Base-by-base conservation (phyloP, 345 rosid genomes). In the Eucalyptus erythrocorys region DNA sequence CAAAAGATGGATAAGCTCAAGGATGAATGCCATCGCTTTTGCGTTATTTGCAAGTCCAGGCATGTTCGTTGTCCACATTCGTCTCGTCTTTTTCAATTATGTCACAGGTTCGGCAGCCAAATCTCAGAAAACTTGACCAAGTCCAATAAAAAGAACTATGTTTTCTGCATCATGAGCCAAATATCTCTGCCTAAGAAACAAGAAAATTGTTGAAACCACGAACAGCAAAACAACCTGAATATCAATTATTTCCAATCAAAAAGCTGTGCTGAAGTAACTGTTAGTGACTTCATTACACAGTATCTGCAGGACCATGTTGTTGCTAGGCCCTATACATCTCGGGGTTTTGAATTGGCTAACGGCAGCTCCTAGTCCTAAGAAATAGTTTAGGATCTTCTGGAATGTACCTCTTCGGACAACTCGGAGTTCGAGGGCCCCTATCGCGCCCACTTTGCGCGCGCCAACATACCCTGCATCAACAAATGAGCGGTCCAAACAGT, bases 301-400 rank as follows among this genome's bases (percentile, higher is more conserved):
- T 88, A 98, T 96, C 89, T 97, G 94, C 86, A 94, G 86, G 88
- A 97, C 98, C 49, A 51, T 88, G 22, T 50, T 92, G 90, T 98
- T 96, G 42, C 53, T 48, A 6, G 94, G 92, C 48, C 96, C 95
- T 17, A 98, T 90, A 86, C 97, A 95, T 57, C 99, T 89, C 1
- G 99, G 99, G 24, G 96, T 95, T 90, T 98, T 98, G 88, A 94
- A 98, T 93, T 98, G 99, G 89, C 94, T 97, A 87, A 93, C 94
- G 4, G 95, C 96, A 4, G 94, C 88, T 40, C 99, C 99, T 48
- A 96, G 89, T 30, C 94, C 96, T 13, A 96, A 86, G 93, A 93
- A 95, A 93, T 97, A 95, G 53, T 95, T 95, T 50, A 97, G 91
- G 89, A 98, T 89, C 94, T 95, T 94, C 91, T 89, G 91, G 90